phyloP scores from a whole-genome alignment of 2,329 filamentous ascomycete species.

The Diaporthe sp. region DNA sequence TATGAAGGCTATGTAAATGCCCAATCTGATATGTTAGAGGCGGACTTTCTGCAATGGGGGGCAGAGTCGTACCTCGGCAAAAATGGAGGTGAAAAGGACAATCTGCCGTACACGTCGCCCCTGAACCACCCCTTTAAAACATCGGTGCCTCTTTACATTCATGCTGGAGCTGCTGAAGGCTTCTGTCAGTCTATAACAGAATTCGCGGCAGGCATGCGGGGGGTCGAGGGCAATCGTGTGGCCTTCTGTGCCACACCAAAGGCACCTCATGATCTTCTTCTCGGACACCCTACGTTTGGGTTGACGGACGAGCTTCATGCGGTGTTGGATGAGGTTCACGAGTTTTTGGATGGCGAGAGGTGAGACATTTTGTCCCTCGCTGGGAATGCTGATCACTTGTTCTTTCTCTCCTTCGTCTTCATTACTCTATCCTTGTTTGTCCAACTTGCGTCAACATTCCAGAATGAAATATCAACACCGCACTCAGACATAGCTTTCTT shows the following conservation, averaged over 20 bases:
- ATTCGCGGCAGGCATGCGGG: conserved; percentile 43
- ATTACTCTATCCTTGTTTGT: too few species aligned
- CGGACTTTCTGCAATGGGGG: conserved; percentile 44
- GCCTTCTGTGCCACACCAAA: conserved; percentile 13
- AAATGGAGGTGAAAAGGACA: conserved; percentile 12
- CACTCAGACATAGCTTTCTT: too few species aligned
- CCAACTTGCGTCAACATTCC: too few species aligned
- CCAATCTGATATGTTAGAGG: conserved; percentile 40
- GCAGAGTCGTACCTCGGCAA: conserved; percentile 39
- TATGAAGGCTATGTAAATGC: background rate
- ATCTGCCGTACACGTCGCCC: conserved; percentile 43
- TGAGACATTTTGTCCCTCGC: background rate
- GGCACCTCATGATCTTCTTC: conserved; percentile 21
- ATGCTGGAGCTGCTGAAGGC: conserved; percentile 42
- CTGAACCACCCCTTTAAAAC: conserved; percentile 43
- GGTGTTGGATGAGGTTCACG: background rate
- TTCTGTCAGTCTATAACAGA: conserved; percentile 39
- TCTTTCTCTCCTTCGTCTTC: too few species aligned
- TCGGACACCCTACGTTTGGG: background rate
- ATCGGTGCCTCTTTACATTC: conserved; percentile 42
- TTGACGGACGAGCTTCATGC: background rate
- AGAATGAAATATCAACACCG: too few species aligned
- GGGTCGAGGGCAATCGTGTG: conserved; percentile 23
- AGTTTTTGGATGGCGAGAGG: background rate
- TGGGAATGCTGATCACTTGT: too few species aligned